These are phyloP conservation scores for Pythium vanterpoolii DNA, from an alignment of 352 stramenopile species.

Conservation along the genomic window DNA sequence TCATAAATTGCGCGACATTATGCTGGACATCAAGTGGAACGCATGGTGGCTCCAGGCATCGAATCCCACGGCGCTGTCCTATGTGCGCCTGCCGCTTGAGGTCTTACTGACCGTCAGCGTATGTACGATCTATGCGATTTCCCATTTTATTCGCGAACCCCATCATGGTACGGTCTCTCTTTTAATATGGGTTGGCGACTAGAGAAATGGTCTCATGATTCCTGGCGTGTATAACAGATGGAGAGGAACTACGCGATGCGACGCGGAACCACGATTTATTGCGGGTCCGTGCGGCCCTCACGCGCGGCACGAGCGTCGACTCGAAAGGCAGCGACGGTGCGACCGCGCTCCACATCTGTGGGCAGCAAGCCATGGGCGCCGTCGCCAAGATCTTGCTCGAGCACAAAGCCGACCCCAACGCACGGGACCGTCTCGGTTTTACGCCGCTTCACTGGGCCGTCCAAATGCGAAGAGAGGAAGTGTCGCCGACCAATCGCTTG, in stretches of 20 bases:
- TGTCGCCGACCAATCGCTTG: constrained; percentile 55
- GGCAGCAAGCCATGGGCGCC: constrained; percentile 62
- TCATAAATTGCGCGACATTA: constrained; percentile 24
- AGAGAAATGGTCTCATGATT: background rate
- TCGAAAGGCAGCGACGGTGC: constrained; percentile 52
- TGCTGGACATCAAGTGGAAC: constrained; percentile 32
- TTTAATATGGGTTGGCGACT: background rate
- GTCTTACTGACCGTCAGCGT: constrained; percentile 44
- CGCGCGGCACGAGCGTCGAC: constrained; percentile 52
- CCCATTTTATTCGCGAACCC: constrained; percentile 64
- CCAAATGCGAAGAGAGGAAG: constrained; percentile 74
- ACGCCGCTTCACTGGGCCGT: constrained; percentile 81
- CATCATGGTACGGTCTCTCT: constrained; percentile 47
- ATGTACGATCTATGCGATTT: constrained; percentile 54
- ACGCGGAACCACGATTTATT: constrained; percentile 68
- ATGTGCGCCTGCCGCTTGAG: constrained; percentile 42
- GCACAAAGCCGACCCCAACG: constrained; percentile 59
- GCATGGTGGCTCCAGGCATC: constrained; percentile 27
- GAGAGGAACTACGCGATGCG: constrained; percentile 71
- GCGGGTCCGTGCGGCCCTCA: constrained; percentile 54
- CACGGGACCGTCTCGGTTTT: constrained; percentile 58
- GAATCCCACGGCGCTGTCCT: constrained; percentile 25
- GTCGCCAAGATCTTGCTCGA: constrained; percentile 59
- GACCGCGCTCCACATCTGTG: constrained; percentile 77
- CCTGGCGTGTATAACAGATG: constrained; percentile 36